These are phyloP conservation scores for Aspergillus melleus DNA, from an alignment of 2,329 filamentous ascomycete species.

Conservation along the genomic window DNA sequence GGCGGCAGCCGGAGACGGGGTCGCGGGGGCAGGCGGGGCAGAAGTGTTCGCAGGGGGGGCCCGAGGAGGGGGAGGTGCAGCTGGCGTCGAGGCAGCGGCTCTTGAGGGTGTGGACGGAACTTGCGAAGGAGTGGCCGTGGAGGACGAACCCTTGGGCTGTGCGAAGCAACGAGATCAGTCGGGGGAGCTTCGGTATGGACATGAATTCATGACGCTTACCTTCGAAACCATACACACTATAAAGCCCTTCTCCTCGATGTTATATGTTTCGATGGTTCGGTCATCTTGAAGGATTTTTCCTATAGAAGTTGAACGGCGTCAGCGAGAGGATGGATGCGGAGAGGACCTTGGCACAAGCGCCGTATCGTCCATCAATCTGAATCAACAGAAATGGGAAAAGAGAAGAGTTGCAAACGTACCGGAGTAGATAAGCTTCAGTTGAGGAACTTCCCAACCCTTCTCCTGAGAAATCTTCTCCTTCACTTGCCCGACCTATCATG, in stretches of 20 bases:
- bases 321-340: slow-evolving; percentile 6
- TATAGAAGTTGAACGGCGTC: slow-evolving; percentile 40
- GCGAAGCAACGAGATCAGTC: slow-evolving; percentile 1
- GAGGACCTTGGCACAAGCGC: slow-evolving; percentile 1
- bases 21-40: slow-evolving; percentile 46
- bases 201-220: slow-evolving; percentile 52
- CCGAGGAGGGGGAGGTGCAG: slow-evolving; percentile 48
- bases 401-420: slow-evolving; percentile 56
- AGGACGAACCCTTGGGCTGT: slow-evolving; percentile 69
- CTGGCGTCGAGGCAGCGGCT: slow-evolving; percentile 43
- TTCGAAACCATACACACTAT: slow-evolving; percentile 98
- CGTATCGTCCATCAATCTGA: background rate
- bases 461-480: slow-evolving; percentile 91
- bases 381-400: background rate
- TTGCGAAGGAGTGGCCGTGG: slow-evolving; percentile 34
- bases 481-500: slow-evolving; percentile 73
- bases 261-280: slow-evolving; percentile 93
- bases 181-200: slow-evolving; percentile 11
- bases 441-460: slow-evolving; percentile 89
- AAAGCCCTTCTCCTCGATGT: slow-evolving; percentile 99
- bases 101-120: slow-evolving; percentile 41
- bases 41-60: slow-evolving; percentile 52
- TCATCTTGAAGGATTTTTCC: slow-evolving; percentile 99
- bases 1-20: slow-evolving; percentile 48
- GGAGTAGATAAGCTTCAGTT: slow-evolving; percentile 97